Base-by-base conservation (phyloP, 768 basidiomycete species). In the Leccinum uliginosum region DNA sequence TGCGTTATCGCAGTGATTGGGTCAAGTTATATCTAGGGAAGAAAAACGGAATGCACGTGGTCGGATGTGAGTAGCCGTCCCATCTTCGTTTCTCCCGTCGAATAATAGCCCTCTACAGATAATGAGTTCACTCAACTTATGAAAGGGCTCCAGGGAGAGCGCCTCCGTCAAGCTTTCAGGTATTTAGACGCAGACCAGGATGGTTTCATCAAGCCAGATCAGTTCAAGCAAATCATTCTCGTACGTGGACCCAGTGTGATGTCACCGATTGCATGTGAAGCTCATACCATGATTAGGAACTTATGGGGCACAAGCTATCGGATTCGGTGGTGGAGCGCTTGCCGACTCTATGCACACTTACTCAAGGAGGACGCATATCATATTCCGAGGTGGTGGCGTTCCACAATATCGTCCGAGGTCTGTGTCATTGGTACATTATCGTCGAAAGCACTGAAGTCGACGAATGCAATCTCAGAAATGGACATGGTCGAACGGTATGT, bases 121-220 rank as follows among this genome's bases (percentile, higher is more conserved):
- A 90, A 90, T 70, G 95, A 98, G 73, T 98, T 98, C 75, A 97
- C 94, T 29, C 95, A 98, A 75, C 76, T 98, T 58, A 97, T 99
- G 93, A 98, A 98, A 74, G 96, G 94, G 44, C 82, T 98, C 55
- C 97, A 98, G 76, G 97, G 95, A 67, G 97, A 99, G 74, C 87
- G 97, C 30, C 78, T 99, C 54, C 89, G 97, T 59, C 97, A 99
- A 75, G 89, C 94, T 24, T 99, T 98, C 79, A 89, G 85, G 75
- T 84, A 86, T 73, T 80, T 98, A 68, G 96, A 98, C 73, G 75
- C 79, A 50, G 89, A 96, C 68, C 84, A 89, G 67, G 91, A 96
- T 67, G 97, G 97, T 46, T 93, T 96, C 75, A 98, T 99, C 73
- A 79, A 77, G 61, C 91, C 95, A 17, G 91, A 93, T 52, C 86